These are phyloP conservation scores for Phytophthora crassamura DNA, from an alignment of 352 stramenopile species.

Conservation along the genomic window DNA sequence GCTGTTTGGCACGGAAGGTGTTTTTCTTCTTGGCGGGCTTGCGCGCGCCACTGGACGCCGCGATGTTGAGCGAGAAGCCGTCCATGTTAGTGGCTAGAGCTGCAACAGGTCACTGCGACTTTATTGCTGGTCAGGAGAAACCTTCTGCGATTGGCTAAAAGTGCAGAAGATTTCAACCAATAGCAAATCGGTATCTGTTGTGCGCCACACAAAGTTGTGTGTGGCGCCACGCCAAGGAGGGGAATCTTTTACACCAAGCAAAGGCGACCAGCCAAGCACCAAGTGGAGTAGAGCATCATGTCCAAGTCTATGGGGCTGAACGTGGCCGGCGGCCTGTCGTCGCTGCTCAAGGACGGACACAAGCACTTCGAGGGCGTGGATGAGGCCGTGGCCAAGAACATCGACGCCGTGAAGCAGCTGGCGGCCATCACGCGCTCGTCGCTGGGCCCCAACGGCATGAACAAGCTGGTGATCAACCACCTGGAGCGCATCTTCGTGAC, in stretches of 20 bases:
- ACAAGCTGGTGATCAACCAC: slow-evolving; percentile 99
- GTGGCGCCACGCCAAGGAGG: slow-evolving; percentile 32
- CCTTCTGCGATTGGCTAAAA: slow-evolving; percentile 29
- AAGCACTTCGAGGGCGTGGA: slow-evolving; percentile 96
- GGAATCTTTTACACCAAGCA: slow-evolving; percentile 44
- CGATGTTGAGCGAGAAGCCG: slow-evolving; percentile 86
- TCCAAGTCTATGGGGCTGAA: slow-evolving; percentile 96
- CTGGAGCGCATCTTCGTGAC: slow-evolving; percentile 99
- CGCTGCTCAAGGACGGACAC: slow-evolving; percentile 99
- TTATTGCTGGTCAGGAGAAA: slow-evolving; percentile 21
- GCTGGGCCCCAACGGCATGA: slow-evolving; percentile 99
- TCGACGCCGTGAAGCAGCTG: slow-evolving; percentile 98
- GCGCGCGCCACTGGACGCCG: slow-evolving; percentile 48
- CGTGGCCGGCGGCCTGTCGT: slow-evolving; percentile 94
- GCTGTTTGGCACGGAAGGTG: slow-evolving; percentile 81
- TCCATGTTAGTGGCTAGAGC: slow-evolving; percentile 40
- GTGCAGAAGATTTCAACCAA: slow-evolving; percentile 1
- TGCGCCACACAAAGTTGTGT: slow-evolving; percentile 1
- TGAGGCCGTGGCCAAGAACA: slow-evolving; percentile 98
- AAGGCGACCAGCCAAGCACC: slow-evolving; percentile 19
- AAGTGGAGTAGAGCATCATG: slow-evolving; percentile 48
- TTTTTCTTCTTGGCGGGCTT: slow-evolving; percentile 75
- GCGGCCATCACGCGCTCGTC: slow-evolving; percentile 97
- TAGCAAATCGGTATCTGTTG: slow-evolving; percentile 25
- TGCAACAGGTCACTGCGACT: slow-evolving; percentile 2